These are phyloP conservation scores for Scheffersomyces cryptocercus DNA, from an alignment of 1,139 yeast genomes.

Conservation along the genomic window DNA sequence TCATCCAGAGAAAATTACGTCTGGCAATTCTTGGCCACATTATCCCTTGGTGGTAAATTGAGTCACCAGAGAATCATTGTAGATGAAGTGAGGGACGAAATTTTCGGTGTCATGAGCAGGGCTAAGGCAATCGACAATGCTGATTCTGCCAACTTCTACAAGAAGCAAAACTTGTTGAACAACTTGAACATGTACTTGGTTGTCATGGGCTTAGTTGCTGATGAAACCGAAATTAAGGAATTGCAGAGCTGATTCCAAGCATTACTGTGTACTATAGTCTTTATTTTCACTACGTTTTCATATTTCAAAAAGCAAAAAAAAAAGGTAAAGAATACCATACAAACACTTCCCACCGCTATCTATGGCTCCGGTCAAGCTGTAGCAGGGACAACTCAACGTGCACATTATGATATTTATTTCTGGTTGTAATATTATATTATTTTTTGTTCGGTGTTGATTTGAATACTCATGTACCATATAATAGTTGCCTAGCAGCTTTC, in stretches of 20 bases:
- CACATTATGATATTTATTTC: too few species aligned
- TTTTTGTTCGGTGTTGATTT: too few species aligned
- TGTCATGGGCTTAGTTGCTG: constrained; percentile 95
- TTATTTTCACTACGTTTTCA: background rate
- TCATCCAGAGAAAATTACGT: constrained; percentile 65
- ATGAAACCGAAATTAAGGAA: constrained; percentile 61
- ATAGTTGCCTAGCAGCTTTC: too few species aligned
- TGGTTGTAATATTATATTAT: too few species aligned
- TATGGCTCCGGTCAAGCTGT: background rate
- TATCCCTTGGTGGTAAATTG: constrained; percentile 88
- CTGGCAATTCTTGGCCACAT: constrained; percentile 96
- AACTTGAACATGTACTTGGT: constrained; percentile 91
- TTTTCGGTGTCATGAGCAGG: constrained; percentile 82
- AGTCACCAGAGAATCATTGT: constrained; percentile 94
- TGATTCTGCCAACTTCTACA: constrained; percentile 56
- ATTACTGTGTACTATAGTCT: background rate
- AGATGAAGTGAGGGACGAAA: constrained; percentile 92
- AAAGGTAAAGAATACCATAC: background rate
- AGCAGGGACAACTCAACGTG: background rate
- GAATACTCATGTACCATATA: too few species aligned
- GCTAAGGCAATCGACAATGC: constrained; percentile 67
- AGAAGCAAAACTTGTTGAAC: constrained; percentile 65
- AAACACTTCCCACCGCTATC: background rate
- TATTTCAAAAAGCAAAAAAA: background rate
- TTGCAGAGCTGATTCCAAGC: constrained; percentile 25